Evolutionary conservation across 768 basidiomycete genomes (phyloP), one percentile per base, ranked within the genome.

Genomic region (Lyophyllum decastes): DNA sequence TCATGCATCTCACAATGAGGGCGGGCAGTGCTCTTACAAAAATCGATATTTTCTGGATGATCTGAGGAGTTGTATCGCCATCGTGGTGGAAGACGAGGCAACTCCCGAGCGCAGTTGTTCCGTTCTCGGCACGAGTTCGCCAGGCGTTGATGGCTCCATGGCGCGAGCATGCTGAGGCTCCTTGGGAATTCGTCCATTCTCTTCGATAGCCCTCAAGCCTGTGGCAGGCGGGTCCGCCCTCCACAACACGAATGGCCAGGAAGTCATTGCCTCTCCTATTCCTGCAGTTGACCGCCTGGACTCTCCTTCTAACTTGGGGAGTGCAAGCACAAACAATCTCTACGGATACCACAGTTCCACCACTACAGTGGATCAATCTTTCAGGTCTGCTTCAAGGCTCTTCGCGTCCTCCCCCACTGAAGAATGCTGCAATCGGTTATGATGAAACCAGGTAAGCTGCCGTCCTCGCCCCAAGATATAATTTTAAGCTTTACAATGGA

Each of bases 341-440:
- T 16, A 84, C 82, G 1, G 70, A 63, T 60, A 80, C 78, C 35
- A 76, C 85, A 4, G 73, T 87, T 7, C 87, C 87, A 24, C 86
- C 86, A 40, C 75, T 89, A 4, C 86, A 90, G 71, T 89, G 86
- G 91, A 82, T 93, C 68, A 89, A 90, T 70, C 74, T 92, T 63
- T 82, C 87, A 4, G 59, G 62, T 61, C 73, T 85, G 52, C 73
- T 89, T 43, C 72, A 71, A 27, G 88, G 89, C 30, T 68, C 86
- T 1, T 54, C 81, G 4, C 70, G 75, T 1, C 83, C 88, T 7
- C 85, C 86, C 7, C 81, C 84, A 30, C 77, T 92, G 61, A 88
- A 84, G 69, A 86, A 89, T 64, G 83, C 89, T 7, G 79, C 87
- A 33, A 85, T 93, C 61, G 91, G 89, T 14, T 83, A 82, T 55